phyloP scores from a whole-genome alignment of 2,329 filamentous ascomycete species.

The Talaromyces sp. region DNA sequence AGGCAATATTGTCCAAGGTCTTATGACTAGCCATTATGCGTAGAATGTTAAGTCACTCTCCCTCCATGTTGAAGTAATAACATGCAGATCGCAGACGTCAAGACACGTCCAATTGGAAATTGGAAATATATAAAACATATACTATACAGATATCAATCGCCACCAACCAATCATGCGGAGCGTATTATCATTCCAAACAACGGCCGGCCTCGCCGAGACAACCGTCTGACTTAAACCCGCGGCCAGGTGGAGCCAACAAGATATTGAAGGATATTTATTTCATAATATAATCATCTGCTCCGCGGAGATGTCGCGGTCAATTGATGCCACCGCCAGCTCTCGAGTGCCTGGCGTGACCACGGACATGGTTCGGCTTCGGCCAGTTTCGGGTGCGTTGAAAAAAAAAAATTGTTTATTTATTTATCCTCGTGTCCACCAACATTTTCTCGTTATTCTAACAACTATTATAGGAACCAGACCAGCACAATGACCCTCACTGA shows the following conservation, averaged over 20 bases:
- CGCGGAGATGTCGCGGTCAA: background rate
- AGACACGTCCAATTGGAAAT: background rate
- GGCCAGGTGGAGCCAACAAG: background rate
- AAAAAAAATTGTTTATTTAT: background rate
- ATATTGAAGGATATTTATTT: background rate
- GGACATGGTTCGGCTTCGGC: background rate
- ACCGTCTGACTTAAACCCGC: background rate
- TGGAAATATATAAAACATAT: background rate
- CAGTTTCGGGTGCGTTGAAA: background rate
- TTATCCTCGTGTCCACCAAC: background rate
- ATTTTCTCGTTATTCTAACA: background rate
- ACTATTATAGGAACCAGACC: background rate
- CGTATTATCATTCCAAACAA: background rate
- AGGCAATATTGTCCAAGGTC: background rate
- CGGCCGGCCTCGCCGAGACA: background rate
- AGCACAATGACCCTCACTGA: conserved; percentile 47
- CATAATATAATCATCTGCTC: background rate
- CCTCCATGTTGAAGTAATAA: background rate
- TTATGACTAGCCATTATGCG: too few species aligned
- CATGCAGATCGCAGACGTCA: background rate
- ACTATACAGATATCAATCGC: background rate
- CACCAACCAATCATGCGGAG: background rate
- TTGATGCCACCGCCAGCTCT: background rate
- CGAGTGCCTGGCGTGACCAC: background rate
- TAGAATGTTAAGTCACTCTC: background rate